These are phyloP conservation scores for Hypoxylon sp. DNA, from an alignment of 2,329 filamentous ascomycete species.

Conservation along the genomic window DNA sequence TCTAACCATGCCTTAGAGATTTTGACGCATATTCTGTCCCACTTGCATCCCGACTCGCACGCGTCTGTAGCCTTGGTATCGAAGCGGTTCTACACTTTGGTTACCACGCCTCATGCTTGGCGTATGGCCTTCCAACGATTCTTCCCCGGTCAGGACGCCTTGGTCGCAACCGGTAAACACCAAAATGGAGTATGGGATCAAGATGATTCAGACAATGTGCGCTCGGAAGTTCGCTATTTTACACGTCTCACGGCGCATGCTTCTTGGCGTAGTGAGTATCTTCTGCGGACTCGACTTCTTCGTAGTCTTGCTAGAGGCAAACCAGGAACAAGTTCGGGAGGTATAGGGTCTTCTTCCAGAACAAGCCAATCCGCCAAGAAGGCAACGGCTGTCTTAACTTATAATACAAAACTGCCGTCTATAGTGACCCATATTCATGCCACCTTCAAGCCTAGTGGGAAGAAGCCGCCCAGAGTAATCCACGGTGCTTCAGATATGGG, in stretches of 20 bases:
- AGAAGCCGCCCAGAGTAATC: constrained; percentile 82
- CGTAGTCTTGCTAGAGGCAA: constrained; percentile 87
- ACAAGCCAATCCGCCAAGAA: constrained; percentile 71
- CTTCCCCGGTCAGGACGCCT: constrained; percentile 82
- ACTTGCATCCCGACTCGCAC: constrained; percentile 88
- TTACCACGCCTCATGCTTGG: constrained; percentile 95
- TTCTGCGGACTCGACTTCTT: constrained; percentile 86
- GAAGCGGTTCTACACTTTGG: constrained; percentile 85
- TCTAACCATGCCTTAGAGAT: constrained; percentile 75
- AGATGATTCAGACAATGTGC: constrained; percentile 68
- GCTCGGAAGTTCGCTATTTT: constrained; percentile 83
- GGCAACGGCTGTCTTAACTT: constrained; percentile 82
- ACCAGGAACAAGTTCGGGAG: constrained; percentile 72
- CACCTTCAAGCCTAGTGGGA: constrained; percentile 76
- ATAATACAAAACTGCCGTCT: constrained; percentile 86
- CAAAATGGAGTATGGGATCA: constrained; percentile 60
- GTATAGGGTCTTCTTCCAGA: constrained; percentile 67
- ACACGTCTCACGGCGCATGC: constrained; percentile 84
- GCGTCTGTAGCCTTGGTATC: constrained; percentile 88
- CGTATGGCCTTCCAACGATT: constrained; percentile 91
- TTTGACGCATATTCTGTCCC: constrained; percentile 89
- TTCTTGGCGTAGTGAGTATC: constrained; percentile 98
- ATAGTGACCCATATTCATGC: constrained; percentile 86
- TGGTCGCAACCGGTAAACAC: constrained; percentile 58
- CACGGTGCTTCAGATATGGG: constrained; percentile 87